phyloP scores from a whole-genome alignment of 2,329 filamentous ascomycete species.

The Colletotrichum sp. region DNA sequence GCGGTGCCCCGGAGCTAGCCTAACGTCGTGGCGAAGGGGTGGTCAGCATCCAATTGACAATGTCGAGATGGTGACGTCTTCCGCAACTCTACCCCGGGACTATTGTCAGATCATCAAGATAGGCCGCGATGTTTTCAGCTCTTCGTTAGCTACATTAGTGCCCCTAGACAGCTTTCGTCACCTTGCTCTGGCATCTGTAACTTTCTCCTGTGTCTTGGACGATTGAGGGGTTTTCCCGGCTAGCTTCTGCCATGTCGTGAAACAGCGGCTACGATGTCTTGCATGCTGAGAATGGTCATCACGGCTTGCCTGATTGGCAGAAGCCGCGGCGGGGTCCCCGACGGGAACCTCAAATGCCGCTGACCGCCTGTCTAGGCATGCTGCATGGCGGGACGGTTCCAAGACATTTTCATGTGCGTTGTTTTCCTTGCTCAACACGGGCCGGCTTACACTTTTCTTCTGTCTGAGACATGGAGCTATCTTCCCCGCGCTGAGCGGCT shows the following conservation, averaged over 20 bases:
- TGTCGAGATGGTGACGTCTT: not conserved
- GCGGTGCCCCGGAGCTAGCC: not conserved
- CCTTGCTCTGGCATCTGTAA: not conserved
- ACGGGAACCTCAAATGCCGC: not conserved
- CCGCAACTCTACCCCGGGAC: not conserved
- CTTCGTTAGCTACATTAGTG: not conserved
- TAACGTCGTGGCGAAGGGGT: not conserved
- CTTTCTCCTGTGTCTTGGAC: not conserved
- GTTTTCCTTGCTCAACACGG: not conserved
- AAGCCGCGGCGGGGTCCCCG: not conserved
- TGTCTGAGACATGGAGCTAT: not conserved
- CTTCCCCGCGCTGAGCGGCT: not conserved
- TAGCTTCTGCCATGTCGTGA: not conserved
- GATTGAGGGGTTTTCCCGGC: not conserved
- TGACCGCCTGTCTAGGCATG: not conserved
- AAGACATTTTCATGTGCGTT: conserved; percentile 2
- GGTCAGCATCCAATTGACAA: not conserved
- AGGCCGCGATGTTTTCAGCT: not conserved
- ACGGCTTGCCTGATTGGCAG: not conserved
- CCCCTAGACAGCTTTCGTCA: not conserved
- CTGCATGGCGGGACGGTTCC: not conserved
- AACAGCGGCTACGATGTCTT: not conserved
- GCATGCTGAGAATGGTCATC: not conserved
- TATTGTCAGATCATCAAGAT: not conserved
- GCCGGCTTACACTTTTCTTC: not conserved